Evolutionary conservation across 2,329 filamentous ascomycete genomes (phyloP), one percentile per base, ranked within the genome.

Genomic region (Trichoderma gracile): DNA sequence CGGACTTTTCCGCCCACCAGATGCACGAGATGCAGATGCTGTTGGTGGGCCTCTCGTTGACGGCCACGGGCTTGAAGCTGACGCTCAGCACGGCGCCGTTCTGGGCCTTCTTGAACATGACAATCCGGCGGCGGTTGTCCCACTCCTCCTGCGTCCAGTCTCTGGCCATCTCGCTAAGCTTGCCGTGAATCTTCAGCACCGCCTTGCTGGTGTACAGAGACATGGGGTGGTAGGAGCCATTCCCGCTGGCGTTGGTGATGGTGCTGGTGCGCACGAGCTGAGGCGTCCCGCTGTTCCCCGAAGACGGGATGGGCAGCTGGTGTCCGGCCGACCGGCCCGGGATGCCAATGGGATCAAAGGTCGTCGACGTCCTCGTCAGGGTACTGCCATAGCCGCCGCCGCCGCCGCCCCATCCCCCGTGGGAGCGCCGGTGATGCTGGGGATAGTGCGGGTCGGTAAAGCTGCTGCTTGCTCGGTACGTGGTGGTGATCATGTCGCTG

Each of bases 11-110:
- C 65, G 89, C 89, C 95, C 95, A 99, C 82, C 89, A 93, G 73
- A 99, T 99, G 81, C 95, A 99, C 77, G 93, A 97, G 74, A 99
- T 92, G 78, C 93, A 97, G 66, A 96, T 94, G 78, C 90, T 93
- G 78, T 94, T 91, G 3, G 89, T 86, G 1, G 89, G 86, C 23
- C 93, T 87, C 67, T 97, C 91, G 71, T 92, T 91, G 15, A 87
- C 86, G 17, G 90, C 83, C 53, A 97, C 88, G 0, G 93, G 82
- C 56, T 89, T 86, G 79, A 98, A 98, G 15, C 84, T 89, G 15
- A 92, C 87, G 40, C 88, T 89, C 63, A 98, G 89, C 4, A 90
- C 92, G 73, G 90, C 93, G 30, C 92, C 93, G 40, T 82, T 83
- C 77, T 98, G 94, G 66, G 86, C 86, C 71, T 95, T 89, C 71